A percentile compares a stretch with the other conserved stretches of the same genome.
phyloP scores from a whole-genome alignment of 164 flowering plant genomes.

The Sextonia rubra region DNA sequence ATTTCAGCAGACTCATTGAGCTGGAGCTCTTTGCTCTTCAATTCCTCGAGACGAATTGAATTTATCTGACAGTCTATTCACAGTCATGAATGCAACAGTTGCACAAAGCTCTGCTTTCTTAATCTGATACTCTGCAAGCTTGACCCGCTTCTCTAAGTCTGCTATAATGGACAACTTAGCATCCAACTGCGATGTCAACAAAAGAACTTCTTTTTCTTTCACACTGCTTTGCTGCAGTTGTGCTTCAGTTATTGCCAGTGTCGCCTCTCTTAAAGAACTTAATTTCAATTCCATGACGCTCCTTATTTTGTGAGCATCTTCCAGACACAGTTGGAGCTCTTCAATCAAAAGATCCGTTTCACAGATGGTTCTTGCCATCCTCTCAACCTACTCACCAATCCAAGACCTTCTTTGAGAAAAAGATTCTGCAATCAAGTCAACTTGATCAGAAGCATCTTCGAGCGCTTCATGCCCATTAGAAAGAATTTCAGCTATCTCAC shows the following conservation, averaged over 20 bases:
- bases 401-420: conserved; percentile 47
- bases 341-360: conserved; percentile 78
- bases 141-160: conserved; percentile 38
- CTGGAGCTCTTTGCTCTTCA: conserved; percentile 36
- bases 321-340: conserved; percentile 59
- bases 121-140: conserved; percentile 34
- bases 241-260: conserved; percentile 71
- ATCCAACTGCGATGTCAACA: conserved; percentile 42
- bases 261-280: conserved; percentile 80
- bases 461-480: conserved; percentile 58
- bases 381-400: conserved; percentile 63
- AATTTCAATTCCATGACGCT: conserved; percentile 74
- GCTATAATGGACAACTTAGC: conserved; percentile 26
- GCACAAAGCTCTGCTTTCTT: conserved; percentile 53
- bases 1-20: conserved; percentile 32
- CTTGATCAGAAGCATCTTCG: conserved; percentile 55
- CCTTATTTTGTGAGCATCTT: conserved; percentile 56
- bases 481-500: conserved; percentile 65
- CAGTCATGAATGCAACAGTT: conserved; percentile 65
- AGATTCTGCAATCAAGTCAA: conserved; percentile 47
- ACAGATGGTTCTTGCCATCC: conserved; percentile 36
- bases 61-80: conserved; percentile 55
- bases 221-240: conserved; percentile 70
- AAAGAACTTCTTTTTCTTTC: conserved; percentile 53
- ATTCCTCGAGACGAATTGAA: conserved; percentile 19